Percentiles rank a stretch among this genome's conserved stretches.
phyloP scores from a whole-genome alignment of 768 basidiomycete genomes.

The Suillus bovinus region DNA sequence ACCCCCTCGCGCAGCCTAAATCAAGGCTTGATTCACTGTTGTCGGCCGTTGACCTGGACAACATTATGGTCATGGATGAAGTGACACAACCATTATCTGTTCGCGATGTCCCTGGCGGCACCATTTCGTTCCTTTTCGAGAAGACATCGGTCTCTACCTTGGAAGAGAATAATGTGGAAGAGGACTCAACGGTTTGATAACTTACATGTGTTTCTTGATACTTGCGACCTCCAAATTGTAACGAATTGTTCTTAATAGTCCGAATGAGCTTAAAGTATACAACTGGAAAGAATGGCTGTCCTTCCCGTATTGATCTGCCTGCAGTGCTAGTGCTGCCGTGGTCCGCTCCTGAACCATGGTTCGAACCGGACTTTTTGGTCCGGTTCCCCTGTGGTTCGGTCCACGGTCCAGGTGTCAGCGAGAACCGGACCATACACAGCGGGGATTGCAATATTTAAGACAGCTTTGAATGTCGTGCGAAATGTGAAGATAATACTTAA shows the following conservation, averaged over 20 bases:
- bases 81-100: slow-evolving; percentile 39
- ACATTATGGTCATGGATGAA: slow-evolving; percentile 40
- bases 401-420: no score
- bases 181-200: neutral
- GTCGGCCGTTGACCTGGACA: slow-evolving; percentile 50
- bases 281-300: neutral
- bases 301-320: neutral
- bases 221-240: neutral
- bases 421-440: no score
- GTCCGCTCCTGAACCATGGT: no score
- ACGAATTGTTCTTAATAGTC: neutral
- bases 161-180: slow-evolving; percentile 15
- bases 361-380: no score
- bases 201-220: neutral
- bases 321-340: no score
- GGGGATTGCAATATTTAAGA: no score
- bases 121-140: slow-evolving; percentile 77
- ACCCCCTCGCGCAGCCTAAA: slow-evolving; percentile 17
- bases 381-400: no score
- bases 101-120: slow-evolving; percentile 58
- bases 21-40: slow-evolving; percentile 36
- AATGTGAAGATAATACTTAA: no score
- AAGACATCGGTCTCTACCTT: slow-evolving; percentile 39
- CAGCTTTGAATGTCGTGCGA: no score
- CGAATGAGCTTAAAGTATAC: neutral